Evolutionary conservation across 2,329 filamentous ascomycete species (phyloP).

Genomic region (Hortaea sp.): DNA sequence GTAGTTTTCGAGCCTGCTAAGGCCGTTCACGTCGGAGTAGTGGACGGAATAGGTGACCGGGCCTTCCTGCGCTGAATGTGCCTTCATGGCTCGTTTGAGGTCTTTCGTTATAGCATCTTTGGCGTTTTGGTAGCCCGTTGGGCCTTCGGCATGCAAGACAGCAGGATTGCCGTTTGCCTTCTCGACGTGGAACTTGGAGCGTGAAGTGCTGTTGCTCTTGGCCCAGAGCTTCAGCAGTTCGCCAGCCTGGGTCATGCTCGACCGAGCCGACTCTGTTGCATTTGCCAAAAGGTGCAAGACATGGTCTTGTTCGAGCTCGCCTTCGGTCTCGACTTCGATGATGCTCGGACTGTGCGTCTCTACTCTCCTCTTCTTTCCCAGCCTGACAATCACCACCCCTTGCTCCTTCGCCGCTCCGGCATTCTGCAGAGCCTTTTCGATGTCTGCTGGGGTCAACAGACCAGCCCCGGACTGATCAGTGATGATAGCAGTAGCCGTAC

Average conservation of each 20-base stretch:
- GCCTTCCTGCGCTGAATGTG: conserved; percentile 11
- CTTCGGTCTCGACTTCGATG: conserved; percentile 18
- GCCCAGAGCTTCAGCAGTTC: conserved; percentile 22
- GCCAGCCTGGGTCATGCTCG: conserved; percentile 16
- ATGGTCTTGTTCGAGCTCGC: conserved; percentile 25
- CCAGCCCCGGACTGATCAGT: conserved; percentile 17
- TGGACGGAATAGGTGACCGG: conserved; percentile 23
- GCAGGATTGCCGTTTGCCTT: conserved; percentile 23
- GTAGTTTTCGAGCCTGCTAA: conserved; percentile 27
- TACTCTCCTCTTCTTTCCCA: conserved; percentile 18
- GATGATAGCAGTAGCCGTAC: conserved; percentile 23
- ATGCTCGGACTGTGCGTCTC: conserved; percentile 13
- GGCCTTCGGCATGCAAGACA: conserved; percentile 16
- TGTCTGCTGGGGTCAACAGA: conserved; percentile 18
- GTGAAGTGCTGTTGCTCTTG: conserved; percentile 17
- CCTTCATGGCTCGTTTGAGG: conserved; percentile 18
- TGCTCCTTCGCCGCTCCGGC: conserved; percentile 13
- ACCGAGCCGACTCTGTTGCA: conserved; percentile 18
- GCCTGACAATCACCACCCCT: conserved; percentile 21
- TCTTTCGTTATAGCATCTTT: conserved; percentile 23
- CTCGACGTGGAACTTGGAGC: conserved; percentile 21
- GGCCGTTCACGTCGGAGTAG: conserved; percentile 26
- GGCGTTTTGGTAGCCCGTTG: conserved; percentile 21
- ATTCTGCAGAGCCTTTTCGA: conserved; percentile 16
- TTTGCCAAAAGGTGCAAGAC: conserved; percentile 21